Base-by-base conservation (phyloP, 2,329 filamentous ascomycete species). In the Fonsecaea monophora region DNA sequence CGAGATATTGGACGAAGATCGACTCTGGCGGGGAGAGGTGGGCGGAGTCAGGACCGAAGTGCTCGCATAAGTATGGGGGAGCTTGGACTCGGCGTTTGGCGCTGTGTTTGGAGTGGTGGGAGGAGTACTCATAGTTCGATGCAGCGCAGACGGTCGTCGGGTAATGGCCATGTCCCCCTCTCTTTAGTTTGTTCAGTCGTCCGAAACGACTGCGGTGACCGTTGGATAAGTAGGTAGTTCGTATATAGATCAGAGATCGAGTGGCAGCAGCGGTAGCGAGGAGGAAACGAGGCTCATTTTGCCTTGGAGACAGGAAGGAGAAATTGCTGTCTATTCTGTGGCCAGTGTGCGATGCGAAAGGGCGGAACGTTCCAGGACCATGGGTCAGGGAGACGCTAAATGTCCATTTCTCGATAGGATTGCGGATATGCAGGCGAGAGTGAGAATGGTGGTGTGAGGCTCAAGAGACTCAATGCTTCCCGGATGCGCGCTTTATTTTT, bases 11-110 rank as follows among this genome's bases (percentile, higher is more conserved):
- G 66, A 65, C 12, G 66, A 68, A 5, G 57, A 64, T 18, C 61
- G 55, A 32, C 13, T 48, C 32, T 38, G 42, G 18, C 53, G 62
- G 18, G 70, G 71, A 32, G 70, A 71, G 10, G 68, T 65, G 25
- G 71, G 71, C 21, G 71, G 70, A 54, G 70, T 73, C 55, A 70
- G 50, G 15, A 63, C 45, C 10, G 68, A 65, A 10, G 34, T 13
- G 42, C 35, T n/a, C 21, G 53, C n/a, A 25, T 67, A 60, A 12
- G 18, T 12, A 18, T 32, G n/a, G 30, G 38, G 53, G 48, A 48
- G 35, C 13, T 65, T 65, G 21, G 62, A 53, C 21, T 62, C 54
- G 18, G 34, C 32, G 48, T 32, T 30, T 12, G 59, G 32, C 21
- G 34, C 12, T 1, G 50, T 59, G 15, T 32, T 59, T 48, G 68